Conservation (phyloP, 306 rosid genomes). For the Begonia loranthoides region DNA sequence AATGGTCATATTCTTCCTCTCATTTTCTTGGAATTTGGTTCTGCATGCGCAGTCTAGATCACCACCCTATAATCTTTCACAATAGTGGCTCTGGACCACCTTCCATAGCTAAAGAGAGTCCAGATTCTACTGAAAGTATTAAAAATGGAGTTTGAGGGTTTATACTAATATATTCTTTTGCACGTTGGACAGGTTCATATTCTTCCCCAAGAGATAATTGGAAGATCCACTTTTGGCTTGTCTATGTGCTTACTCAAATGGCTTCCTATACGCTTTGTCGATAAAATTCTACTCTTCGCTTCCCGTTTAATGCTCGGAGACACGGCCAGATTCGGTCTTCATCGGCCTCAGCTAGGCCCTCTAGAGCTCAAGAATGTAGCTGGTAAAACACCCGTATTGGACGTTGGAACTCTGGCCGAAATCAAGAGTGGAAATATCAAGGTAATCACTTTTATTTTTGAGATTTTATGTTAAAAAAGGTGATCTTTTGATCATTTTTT, state of each 20-base stretch:
- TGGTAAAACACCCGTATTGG: constrained; percentile 91
- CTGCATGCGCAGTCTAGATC: constrained; percentile 1
- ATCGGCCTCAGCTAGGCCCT: constrained; percentile 78
- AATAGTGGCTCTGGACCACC: background rate
- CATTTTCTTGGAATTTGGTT: constrained; percentile 13
- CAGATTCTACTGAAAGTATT: background rate
- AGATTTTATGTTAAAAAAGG: background rate
- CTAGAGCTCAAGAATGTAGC: constrained; percentile 56
- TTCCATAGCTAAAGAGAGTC: background rate
- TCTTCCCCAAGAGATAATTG: constrained; percentile 81
- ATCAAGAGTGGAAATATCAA: constrained; percentile 71
- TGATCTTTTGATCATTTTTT: no score
- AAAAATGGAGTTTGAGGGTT: background rate
- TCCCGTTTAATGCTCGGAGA: constrained; percentile 82
- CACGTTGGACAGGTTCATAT: constrained; percentile 55
- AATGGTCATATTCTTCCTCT: constrained; percentile 12
- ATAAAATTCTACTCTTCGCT: constrained; percentile 55
- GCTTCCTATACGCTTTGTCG: constrained; percentile 69
- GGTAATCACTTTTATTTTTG: constrained; percentile 19
- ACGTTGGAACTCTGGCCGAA: constrained; percentile 72
- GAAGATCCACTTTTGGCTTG: constrained; percentile 91
- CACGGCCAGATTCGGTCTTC: constrained; percentile 58
- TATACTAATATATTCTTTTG: background rate
- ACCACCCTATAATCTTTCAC: background rate
- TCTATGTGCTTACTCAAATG: constrained; percentile 81